Base-by-base conservation (phyloP, 768 basidiomycete genomes). In the Kwoniella dejecticola region DNA sequence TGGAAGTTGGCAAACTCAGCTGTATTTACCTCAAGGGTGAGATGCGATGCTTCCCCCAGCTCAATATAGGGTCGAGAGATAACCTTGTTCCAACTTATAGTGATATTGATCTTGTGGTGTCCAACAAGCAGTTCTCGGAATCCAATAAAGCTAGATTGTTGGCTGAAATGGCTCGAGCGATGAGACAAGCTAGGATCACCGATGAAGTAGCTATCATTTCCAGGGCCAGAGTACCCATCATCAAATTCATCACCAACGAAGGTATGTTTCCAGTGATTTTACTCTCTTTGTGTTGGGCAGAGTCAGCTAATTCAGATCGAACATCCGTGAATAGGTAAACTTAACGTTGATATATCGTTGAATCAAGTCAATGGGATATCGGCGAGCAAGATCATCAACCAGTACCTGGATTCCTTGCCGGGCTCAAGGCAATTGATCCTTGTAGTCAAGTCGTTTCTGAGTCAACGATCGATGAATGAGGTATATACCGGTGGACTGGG, bases 401-500 rank as follows among this genome's bases (percentile, higher is more conserved):
- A 87, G 2, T 92, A 94, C 75, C 81, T 95, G 40, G 81, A 83
- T 42, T 82, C 89, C 57, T 82, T 92, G 77, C 85, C 89, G 21
- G 91, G 90, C 0, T 80, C 93, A n/a, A 85, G 88, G 31, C 85
- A 85, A 57, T 85, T 99, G 38, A 87, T 97, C 36, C 80, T 97
- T 75, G 86, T 95, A 63, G 88, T 89, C 65, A 99, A 98, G 80
- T 85, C 89, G 2, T 98, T 96, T 79, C 83, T 98, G 55, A 84
- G 83, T 66, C 91, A 96, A 75, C 83, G 94, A 40, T 85, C 85
- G 27, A 90, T 97, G 91, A 98, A 99, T 77, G 96, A 98, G 78
- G 95, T 98, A n/a, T 97, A 88, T 77, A 89, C 88, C 0, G 95
- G 96, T 7, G 96, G 96, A 1, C 79, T 99, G 33, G 94, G 95